Evolutionary conservation across 495 filamentous ascomycete genomes (phyloP).

Genomic region (Hypoxylon crocopeplum): DNA sequence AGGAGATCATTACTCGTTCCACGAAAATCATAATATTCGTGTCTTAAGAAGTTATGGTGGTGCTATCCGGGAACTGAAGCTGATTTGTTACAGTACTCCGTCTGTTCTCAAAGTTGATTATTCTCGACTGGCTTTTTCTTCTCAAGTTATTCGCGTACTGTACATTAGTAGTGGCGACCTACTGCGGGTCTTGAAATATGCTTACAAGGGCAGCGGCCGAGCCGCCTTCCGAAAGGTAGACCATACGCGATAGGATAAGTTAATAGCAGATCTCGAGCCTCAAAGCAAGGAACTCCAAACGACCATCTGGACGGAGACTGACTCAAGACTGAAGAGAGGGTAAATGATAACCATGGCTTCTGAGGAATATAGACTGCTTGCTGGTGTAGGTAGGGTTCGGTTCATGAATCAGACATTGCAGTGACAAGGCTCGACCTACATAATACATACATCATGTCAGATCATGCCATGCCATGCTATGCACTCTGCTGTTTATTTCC

Average conservation of each 20-base stretch:
- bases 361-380: too few relatives aligned
- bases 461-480: slow-evolving; percentile 17
- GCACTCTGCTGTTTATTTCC: slow-evolving; percentile 10
- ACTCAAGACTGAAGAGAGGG: background rate
- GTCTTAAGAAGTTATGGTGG: slow-evolving; percentile 5
- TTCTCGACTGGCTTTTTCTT: too few relatives aligned
- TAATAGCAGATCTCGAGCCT: slow-evolving; percentile 10
- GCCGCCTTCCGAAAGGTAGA: slow-evolving; percentile 1
- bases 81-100: background rate
- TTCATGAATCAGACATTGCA: slow-evolving; percentile 4
- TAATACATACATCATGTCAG: slow-evolving; percentile 17
- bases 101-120: too few relatives aligned
- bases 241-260: slow-evolving; percentile 6
- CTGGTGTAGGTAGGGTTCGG: background rate
- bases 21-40: slow-evolving; percentile 23
- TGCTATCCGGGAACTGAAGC: background rate
- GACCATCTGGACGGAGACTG: too few relatives aligned
- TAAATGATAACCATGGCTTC: background rate
- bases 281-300: background rate
- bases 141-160: background rate
- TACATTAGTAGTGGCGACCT: background rate
- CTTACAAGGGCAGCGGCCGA: slow-evolving; percentile 2
- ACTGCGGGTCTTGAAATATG: slow-evolving; percentile 28
- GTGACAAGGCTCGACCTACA: slow-evolving; percentile 6
- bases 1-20: slow-evolving; percentile 20